phyloP scores from a whole-genome alignment of 163 green algal species.

The Smithsoniella earleae region DNA sequence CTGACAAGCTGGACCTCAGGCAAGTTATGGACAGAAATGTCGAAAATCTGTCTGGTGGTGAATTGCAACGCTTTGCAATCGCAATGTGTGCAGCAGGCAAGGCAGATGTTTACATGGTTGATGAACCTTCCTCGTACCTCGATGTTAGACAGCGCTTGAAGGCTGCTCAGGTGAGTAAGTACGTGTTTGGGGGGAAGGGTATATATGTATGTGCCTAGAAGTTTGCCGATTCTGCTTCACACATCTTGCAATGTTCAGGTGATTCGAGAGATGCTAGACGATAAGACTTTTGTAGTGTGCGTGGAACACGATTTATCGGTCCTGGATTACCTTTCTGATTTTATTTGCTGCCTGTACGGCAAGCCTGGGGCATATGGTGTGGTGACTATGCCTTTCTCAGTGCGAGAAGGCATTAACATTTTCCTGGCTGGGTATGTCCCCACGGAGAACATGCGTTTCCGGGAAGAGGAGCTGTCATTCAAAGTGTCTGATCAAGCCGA shows the following conservation, averaged over 20 bases:
- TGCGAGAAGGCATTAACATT: conserved; percentile 85
- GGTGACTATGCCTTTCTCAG: conserved; percentile 90
- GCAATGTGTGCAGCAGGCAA: conserved; percentile 70
- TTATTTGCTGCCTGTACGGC: conserved; percentile 98
- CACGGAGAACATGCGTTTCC: conserved; percentile 97
- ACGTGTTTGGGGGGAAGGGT: no score
- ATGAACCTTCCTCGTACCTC: conserved; percentile 95
- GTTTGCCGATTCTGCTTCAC: neutral
- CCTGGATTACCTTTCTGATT: conserved; percentile 99
- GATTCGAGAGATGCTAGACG: conserved; percentile 63
- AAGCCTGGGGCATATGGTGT: conserved; percentile 90
- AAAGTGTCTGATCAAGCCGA: conserved; percentile 52
- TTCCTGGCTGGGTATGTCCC: conserved; percentile 81
- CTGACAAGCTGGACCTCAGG: conserved; percentile 15
- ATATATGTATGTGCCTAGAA: no score
- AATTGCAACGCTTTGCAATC: conserved; percentile 98
- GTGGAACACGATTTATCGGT: conserved; percentile 96
- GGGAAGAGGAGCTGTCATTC: conserved; percentile 91
- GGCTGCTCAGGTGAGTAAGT: conserved; percentile 66
- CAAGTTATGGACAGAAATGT: conserved; percentile 94
- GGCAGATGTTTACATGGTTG: conserved; percentile 97
- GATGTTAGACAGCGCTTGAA: conserved; percentile 95
- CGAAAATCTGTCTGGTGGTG: conserved; percentile 86
- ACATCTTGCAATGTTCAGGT: conserved; percentile 44
- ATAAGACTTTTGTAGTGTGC: conserved; percentile 86